Percentiles rank a stretch among this genome's conserved stretches.
Conservation (phyloP, 2,329 filamentous ascomycete species). For the Colletotrichum horii region DNA sequence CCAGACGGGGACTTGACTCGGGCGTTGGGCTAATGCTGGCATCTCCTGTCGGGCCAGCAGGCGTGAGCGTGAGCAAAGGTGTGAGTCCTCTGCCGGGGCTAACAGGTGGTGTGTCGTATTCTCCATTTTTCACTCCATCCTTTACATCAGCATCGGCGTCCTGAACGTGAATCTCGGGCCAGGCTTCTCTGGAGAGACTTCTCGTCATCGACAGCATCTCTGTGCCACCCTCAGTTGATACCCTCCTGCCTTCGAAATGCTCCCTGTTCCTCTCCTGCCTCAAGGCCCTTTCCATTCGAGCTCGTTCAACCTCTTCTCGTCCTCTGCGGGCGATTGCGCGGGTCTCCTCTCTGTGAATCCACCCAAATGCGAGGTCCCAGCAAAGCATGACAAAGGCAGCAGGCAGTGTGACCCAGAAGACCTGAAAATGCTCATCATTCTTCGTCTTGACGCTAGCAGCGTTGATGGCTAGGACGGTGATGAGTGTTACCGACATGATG, state of each 20-base stretch:
- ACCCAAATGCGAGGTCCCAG: slow-evolving; percentile 70
- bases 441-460: slow-evolving; percentile 57
- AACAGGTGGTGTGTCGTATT: neutral
- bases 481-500: slow-evolving; percentile 70
- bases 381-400: slow-evolving; percentile 72
- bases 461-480: slow-evolving; percentile 70
- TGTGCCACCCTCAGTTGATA: neutral
- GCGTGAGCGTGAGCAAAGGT: neutral
- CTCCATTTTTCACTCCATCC: neutral
- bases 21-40: neutral
- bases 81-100: neutral
- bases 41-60: neutral
- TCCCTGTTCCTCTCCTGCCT: neutral
- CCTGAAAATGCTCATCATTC: slow-evolving; percentile 49
- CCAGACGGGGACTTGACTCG: neutral
- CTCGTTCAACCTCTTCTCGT: slow-evolving; percentile 30
- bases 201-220: neutral
- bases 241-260: neutral
- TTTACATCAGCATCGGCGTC: neutral
- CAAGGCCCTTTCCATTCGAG: neutral
- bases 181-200: neutral
- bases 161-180: neutral
- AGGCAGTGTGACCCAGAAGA: slow-evolving; percentile 73
- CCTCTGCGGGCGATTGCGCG: slow-evolving; percentile 65
- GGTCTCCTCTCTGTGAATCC: slow-evolving; percentile 66